phyloP scores from a whole-genome alignment of 1,139 yeast species.

The Nakaseomyces nivariensis region DNA sequence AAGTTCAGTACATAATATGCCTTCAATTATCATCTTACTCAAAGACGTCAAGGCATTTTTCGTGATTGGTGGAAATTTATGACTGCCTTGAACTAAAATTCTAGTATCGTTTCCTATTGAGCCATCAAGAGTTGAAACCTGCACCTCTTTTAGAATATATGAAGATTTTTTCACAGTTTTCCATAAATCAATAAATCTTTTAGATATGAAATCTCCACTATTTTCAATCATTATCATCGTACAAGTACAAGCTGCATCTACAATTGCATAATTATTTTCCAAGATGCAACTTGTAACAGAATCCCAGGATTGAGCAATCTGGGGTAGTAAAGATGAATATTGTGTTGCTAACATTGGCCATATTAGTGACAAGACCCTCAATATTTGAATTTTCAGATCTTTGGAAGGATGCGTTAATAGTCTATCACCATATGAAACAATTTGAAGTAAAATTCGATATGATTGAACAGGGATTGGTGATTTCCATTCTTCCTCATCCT shows the following conservation, averaged over 20 bases:
- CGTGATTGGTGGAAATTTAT: conserved; percentile 17
- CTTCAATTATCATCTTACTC: conserved; percentile 20
- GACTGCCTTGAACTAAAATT: background rate
- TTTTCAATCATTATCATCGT: conserved; percentile 33
- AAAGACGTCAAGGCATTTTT: conserved; percentile 16
- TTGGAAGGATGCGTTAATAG: conserved; percentile 61
- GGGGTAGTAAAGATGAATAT: conserved; percentile 50
- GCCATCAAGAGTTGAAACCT: conserved; percentile 4
- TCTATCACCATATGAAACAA: conserved; percentile 60
- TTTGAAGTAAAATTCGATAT: conserved; percentile 49
- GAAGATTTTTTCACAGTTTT: conserved; percentile 16
- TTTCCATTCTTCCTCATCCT: conserved; percentile 38
- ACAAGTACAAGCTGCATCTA: conserved; percentile 31
- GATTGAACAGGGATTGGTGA: conserved; percentile 53
- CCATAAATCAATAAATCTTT: conserved; percentile 43
- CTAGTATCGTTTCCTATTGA: background rate
- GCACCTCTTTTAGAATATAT: conserved; percentile 15
- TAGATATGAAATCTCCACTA: conserved; percentile 43
- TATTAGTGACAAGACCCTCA: conserved; percentile 40
- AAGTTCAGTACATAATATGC: conserved; percentile 17
- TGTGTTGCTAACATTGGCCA: conserved; percentile 60
- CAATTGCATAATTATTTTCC: conserved; percentile 33
- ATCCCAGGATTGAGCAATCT: conserved; percentile 66
- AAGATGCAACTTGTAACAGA: conserved; percentile 34
- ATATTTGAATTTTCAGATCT: conserved; percentile 44